Percentiles rank a stretch among this genome's conserved stretches.
Evolutionary conservation across 495 filamentous ascomycete genomes (phyloP).

Genomic region (Coniosporium apollinis): DNA sequence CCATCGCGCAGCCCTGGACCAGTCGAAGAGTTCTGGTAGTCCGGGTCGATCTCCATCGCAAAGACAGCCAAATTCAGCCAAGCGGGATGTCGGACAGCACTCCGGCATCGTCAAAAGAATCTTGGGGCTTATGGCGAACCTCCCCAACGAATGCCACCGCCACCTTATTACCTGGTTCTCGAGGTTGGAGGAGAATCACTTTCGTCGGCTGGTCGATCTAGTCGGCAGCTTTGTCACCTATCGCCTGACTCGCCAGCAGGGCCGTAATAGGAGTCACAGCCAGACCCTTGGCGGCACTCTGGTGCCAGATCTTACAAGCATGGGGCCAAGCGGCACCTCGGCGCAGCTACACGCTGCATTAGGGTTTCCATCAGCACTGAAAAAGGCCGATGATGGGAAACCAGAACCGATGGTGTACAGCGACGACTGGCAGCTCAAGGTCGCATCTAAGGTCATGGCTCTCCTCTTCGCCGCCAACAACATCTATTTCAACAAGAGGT

Average conservation of each 20-base stretch:
- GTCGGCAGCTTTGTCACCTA: conserved; percentile 70
- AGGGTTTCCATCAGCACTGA: conserved; percentile 38
- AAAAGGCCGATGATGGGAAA: conserved; percentile 30
- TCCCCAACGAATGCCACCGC: conserved; percentile 60
- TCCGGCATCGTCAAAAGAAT: conserved; percentile 69
- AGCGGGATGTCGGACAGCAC: conserved; percentile 5
- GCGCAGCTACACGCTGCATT: conserved; percentile 67
- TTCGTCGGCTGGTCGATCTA: conserved; percentile 59
- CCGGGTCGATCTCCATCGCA: neutral
- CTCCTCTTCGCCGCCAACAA: conserved; percentile 75
- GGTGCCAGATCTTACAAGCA: conserved; percentile 50
- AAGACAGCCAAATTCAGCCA: neutral
- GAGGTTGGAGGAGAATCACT: conserved; percentile 47
- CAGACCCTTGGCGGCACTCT: conserved; percentile 44
- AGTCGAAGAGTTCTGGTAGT: neutral
- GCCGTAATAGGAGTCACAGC: conserved; percentile 41
- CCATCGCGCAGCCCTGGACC: neutral
- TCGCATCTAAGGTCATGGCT: conserved; percentile 65
- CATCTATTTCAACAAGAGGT: conserved; percentile 19
- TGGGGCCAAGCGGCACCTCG: conserved; percentile 30
- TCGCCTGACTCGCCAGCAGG: conserved; percentile 56
- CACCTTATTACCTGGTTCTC: conserved; percentile 78
- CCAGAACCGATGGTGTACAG: conserved; percentile 41
- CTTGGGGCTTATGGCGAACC: conserved; percentile 61
- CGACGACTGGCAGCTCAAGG: conserved; percentile 86